Conservation (phyloP, 2,329 filamentous ascomycete genomes). For the Nothophaeocryptopus gaeumannii region DNA sequence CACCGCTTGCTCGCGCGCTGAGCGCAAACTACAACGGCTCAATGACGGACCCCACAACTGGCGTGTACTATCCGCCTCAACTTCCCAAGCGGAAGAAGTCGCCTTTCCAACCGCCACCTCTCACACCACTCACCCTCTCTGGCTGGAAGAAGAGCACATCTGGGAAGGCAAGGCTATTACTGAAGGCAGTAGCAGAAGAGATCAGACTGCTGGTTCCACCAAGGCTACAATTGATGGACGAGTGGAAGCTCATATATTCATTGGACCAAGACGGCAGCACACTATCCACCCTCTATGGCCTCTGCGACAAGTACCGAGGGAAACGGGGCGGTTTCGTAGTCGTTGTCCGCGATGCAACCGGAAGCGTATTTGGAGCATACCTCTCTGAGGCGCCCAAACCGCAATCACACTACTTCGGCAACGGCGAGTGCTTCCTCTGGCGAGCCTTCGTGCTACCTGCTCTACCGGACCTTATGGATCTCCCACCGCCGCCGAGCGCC, state of each 20-base stretch:
- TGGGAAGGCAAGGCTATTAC: constrained; percentile 64
- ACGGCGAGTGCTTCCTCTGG: constrained; percentile 94
- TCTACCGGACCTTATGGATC: constrained; percentile 50
- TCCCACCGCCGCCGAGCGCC: constrained; percentile 68
- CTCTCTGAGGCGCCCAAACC: constrained; percentile 85
- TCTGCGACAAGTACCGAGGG: constrained; percentile 65
- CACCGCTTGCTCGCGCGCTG: constrained; percentile 36
- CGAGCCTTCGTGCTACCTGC: constrained; percentile 65
- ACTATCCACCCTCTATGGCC: constrained; percentile 79
- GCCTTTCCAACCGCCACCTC: constrained; percentile 82
- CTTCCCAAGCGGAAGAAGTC: constrained; percentile 61
- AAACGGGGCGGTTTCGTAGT: constrained; percentile 82
- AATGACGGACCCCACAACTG: constrained; percentile 36
- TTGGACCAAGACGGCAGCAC: constrained; percentile 90
- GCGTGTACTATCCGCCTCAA: constrained; percentile 55
- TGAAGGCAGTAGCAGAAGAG: constrained; percentile 77
- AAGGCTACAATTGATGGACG: constrained; percentile 78
- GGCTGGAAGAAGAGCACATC: constrained; percentile 64
- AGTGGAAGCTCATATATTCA: constrained; percentile 84
- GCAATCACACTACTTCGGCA: constrained; percentile 83
- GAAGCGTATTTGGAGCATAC: constrained; percentile 87
- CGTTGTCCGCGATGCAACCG: constrained; percentile 74
- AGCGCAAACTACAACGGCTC: constrained; percentile 40
- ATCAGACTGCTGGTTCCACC: constrained; percentile 86
- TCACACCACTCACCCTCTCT: constrained; percentile 72